A percentile compares a stretch with the other conserved stretches of the same genome.
Evolutionary conservation across 192 early-diverging fungal genomes (phyloP).

Genomic region (Rhizophagus clarus): DNA sequence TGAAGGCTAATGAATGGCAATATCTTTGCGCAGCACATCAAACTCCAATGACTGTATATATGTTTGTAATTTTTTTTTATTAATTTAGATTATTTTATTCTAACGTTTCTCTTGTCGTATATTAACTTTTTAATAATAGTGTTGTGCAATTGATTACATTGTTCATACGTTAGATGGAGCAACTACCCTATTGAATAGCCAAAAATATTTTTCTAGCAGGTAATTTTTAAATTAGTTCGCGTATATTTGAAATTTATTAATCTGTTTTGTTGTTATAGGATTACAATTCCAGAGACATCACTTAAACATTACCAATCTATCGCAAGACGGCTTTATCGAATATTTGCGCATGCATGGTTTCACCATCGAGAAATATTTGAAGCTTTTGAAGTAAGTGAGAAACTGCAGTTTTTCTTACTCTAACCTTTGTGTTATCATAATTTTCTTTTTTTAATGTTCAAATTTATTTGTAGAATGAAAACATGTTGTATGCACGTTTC

Average conservation of each 20-base stretch:
- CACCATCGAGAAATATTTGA: slow-evolving; percentile 91
- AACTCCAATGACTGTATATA: slow-evolving; percentile 65
- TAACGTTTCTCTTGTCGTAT: neutral
- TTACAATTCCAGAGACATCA: slow-evolving; percentile 64
- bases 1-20: slow-evolving; percentile 90
- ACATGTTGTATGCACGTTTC: slow-evolving; percentile 73
- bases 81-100: slow-evolving; percentile 13
- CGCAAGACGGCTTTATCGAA: slow-evolving; percentile 90
- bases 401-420: neutral
- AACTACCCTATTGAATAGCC: slow-evolving; percentile 73
- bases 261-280: slow-evolving; percentile 37
- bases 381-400: slow-evolving; percentile 68
- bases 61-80: neutral
- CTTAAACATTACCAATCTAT: slow-evolving; percentile 88
- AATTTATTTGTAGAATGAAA: slow-evolving; percentile 59
- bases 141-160: slow-evolving; percentile 89
- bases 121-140: slow-evolving; percentile 47
- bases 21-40: slow-evolving; percentile 93
- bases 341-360: slow-evolving; percentile 95
- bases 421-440: neutral
- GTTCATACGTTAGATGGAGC: slow-evolving; percentile 95
- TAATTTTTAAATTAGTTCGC: slow-evolving; percentile 29
- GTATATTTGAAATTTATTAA: neutral
- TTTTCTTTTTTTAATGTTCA: neutral
- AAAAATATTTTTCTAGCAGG: slow-evolving; percentile 77